Percentiles rank a stretch among this genome's conserved stretches.
These are phyloP conservation scores for Cochlearia excelsa DNA, from an alignment of 345 rosid species.

Conservation along the genomic window DNA sequence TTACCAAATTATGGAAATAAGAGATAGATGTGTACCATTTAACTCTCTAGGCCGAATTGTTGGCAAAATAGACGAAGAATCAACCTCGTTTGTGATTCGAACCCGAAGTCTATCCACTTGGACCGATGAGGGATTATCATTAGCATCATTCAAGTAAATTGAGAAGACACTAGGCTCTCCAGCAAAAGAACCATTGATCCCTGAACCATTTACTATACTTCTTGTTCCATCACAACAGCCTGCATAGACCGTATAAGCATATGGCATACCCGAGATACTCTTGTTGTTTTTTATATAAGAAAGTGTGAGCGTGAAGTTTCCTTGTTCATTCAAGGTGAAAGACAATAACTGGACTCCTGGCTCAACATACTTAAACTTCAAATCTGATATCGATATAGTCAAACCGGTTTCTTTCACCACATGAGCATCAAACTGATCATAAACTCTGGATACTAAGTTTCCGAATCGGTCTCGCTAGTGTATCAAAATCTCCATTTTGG, in stretches of 20 bases:
- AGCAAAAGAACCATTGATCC: slow-evolving; percentile 66
- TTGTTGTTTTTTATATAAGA: slow-evolving; percentile 63
- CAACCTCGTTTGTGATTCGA: slow-evolving; percentile 46
- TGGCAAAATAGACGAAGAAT: slow-evolving; percentile 45
- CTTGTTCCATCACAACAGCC: slow-evolving; percentile 72
- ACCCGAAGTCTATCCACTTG: slow-evolving; percentile 62
- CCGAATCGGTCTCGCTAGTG: slow-evolving; percentile 68
- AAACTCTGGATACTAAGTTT: slow-evolving; percentile 61
- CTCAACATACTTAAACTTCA: slow-evolving; percentile 55
- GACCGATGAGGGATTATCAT: slow-evolving; percentile 61
- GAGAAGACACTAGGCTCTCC: slow-evolving; percentile 55
- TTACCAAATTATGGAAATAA: slow-evolving; percentile 10
- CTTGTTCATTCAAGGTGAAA: slow-evolving; percentile 62
- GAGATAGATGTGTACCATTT: slow-evolving; percentile 43
- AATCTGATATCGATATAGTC: slow-evolving; percentile 73
- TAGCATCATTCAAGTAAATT: slow-evolving; percentile 60
- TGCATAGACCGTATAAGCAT: slow-evolving; percentile 58
- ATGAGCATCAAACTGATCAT: slow-evolving; percentile 74
- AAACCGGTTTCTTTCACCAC: slow-evolving; percentile 61
- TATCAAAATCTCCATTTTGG: slow-evolving; percentile 71
- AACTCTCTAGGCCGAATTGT: slow-evolving; percentile 49
- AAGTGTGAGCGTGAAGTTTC: slow-evolving; percentile 70
- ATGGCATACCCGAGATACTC: slow-evolving; percentile 78
- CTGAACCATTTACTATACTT: slow-evolving; percentile 80
- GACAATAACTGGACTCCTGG: slow-evolving; percentile 80